These are phyloP conservation scores for Bothriochloa decipiens DNA, from an alignment of 176 grass and related monocot genomes.

Conservation along the genomic window DNA sequence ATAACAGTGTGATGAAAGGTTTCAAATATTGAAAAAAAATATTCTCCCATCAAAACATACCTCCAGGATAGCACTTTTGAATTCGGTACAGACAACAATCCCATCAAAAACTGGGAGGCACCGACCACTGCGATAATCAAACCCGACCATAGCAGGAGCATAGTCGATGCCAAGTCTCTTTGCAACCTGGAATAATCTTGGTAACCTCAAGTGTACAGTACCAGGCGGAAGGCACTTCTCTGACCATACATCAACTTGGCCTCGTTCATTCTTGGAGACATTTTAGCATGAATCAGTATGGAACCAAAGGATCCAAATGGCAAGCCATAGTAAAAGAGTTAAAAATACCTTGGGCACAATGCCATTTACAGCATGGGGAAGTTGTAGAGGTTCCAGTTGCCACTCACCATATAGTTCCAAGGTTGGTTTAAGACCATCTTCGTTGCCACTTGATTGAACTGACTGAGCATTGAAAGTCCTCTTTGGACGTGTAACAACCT, in stretches of 20 bases:
- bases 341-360: constrained; percentile 83
- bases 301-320: constrained; percentile 9
- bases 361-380: constrained; percentile 77
- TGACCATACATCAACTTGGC: constrained; percentile 98
- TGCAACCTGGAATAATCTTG: constrained; percentile 82
- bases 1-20: neutral
- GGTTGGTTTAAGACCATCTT: constrained; percentile 55
- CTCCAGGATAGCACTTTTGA: constrained; percentile 83
- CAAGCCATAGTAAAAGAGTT: neutral
- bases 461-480: constrained; percentile 55
- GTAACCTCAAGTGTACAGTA: constrained; percentile 83
- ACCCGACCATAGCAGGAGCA: constrained; percentile 93
- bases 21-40: constrained; percentile 15
- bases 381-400: constrained; percentile 83
- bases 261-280: constrained; percentile 78
- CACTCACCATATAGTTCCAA: constrained; percentile 87
- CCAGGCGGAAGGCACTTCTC: constrained; percentile 95
- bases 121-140: constrained; percentile 76
- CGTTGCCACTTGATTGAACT: constrained; percentile 46
- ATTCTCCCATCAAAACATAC: constrained; percentile 45
- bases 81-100: constrained; percentile 83
- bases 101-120: constrained; percentile 77
- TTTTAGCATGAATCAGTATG: constrained; percentile 40
- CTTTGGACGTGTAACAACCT: constrained; percentile 75
- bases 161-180: constrained; percentile 92